Evolutionary conservation across 768 basidiomycete species (phyloP).

Genomic region (Hydnomerulius pinastri): DNA sequence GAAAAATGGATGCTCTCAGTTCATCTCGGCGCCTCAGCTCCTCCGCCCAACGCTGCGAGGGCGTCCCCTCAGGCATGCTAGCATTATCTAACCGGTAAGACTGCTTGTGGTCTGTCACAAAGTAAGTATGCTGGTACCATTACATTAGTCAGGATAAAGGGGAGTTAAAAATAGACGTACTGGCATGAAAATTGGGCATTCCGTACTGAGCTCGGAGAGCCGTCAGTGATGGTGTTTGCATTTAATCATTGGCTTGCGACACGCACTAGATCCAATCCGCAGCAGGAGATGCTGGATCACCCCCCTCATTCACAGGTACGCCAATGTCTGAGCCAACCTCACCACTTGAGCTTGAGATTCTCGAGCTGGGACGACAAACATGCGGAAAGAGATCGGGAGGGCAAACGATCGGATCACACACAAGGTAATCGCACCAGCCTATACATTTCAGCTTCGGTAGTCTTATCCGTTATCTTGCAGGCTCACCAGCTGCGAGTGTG

Average conservation of each 20-base stretch:
- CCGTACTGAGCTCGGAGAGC: conserved; percentile 31
- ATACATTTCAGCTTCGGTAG: conserved; percentile 1
- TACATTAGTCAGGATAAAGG: background rate
- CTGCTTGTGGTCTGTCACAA: conserved; percentile 53
- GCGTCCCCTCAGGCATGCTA: conserved; percentile 5
- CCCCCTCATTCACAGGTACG: conserved; percentile 38
- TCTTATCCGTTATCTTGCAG: background rate
- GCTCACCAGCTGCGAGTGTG: conserved; percentile 41
- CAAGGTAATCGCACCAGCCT: conserved; percentile 53
- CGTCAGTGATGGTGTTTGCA: conserved; percentile 3
- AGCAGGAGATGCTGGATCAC: conserved; percentile 42
- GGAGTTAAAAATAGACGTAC: conserved; percentile 25
- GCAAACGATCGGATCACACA: conserved; percentile 45
- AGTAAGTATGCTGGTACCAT: conserved; percentile 43
- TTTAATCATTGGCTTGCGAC: background rate
- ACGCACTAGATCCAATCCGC: conserved; percentile 49
- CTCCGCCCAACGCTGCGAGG: conserved; percentile 36
- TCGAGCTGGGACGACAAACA: conserved; percentile 24
- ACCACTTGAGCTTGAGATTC: background rate
- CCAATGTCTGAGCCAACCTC: conserved; percentile 21
- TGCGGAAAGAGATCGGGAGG: conserved; percentile 40
- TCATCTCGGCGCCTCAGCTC: conserved; percentile 41
- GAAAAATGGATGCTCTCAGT: conserved; percentile 43
- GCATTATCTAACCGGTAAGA: conserved; percentile 31
- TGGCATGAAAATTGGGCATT: conserved; percentile 50